Evolutionary conservation across 208 protist genomes (phyloP).

Genomic region (Trypanosoma theileri): DNA sequence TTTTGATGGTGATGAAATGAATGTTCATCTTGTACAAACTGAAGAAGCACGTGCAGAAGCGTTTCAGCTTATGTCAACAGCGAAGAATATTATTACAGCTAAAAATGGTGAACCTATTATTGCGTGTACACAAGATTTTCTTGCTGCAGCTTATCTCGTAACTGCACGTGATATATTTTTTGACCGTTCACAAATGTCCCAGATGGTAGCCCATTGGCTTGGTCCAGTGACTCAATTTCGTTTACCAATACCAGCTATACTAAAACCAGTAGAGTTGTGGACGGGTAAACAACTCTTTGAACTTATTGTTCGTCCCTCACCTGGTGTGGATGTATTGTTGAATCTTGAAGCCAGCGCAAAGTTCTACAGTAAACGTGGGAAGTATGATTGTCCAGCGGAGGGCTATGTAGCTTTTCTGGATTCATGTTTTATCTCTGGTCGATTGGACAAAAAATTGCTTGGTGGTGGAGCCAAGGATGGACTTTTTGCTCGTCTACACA

Average conservation of each 20-base stretch:
- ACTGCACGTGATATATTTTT: conserved; percentile 97
- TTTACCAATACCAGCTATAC: conserved; percentile 95
- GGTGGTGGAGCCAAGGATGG: conserved; percentile 94
- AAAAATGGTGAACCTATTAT: conserved; percentile 98
- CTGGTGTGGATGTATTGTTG: conserved; percentile 60
- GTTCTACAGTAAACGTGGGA: conserved; percentile 71
- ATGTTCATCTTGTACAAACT: conserved; percentile 99
- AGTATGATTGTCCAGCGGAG: conserved; percentile 82
- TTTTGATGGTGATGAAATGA: conserved; percentile 99
- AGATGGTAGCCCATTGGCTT: conserved; percentile 91
- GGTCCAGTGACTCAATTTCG: conserved; percentile 71
- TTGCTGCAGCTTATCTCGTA: conserved; percentile 97
- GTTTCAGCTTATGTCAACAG: conserved; percentile 93
- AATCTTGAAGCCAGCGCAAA: conserved; percentile 93
- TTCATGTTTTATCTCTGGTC: conserved; percentile 94
- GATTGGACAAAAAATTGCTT: conserved; percentile 97
- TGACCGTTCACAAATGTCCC: conserved; percentile 87
- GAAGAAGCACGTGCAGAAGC: conserved; percentile 99
- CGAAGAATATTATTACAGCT: conserved; percentile 98
- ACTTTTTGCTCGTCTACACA: conserved; percentile 96
- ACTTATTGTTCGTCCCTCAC: conserved; percentile 88
- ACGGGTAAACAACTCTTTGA: conserved; percentile 99
- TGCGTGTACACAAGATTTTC: conserved; percentile 98
- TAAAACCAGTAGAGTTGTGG: conserved; percentile 98
- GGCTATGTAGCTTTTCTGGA: conserved; percentile 95